phyloP scores from a whole-genome alignment of 371 early-diverging fungal genomes.

The Mortierella sp. region DNA sequence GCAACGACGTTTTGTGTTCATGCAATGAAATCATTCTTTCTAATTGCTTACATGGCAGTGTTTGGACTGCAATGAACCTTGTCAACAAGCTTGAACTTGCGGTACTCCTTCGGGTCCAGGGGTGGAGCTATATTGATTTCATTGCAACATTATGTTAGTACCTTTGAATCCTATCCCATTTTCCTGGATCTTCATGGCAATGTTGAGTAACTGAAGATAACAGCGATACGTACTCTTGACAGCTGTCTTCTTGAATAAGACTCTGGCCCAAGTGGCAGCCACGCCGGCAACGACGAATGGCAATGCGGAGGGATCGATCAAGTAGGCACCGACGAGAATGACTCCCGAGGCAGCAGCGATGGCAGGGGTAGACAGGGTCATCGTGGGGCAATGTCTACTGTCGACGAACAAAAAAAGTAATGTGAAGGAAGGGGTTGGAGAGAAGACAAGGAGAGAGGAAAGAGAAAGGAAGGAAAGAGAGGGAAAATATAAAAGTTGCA shows the following conservation, averaged over 20 bases:
- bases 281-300: slow-evolving; percentile 46
- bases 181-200: background rate
- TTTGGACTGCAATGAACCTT: slow-evolving; percentile 84
- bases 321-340: slow-evolving; percentile 39
- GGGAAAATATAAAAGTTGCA: background rate
- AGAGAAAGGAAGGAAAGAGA: background rate
- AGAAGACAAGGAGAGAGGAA: slow-evolving; percentile 1
- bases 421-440: background rate
- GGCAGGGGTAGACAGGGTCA: slow-evolving; percentile 40
- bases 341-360: slow-evolving; percentile 40
- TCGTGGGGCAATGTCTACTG: slow-evolving; percentile 10
- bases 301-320: slow-evolving; percentile 32
- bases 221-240: slow-evolving; percentile 23
- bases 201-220: background rate
- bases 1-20: no score
- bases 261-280: slow-evolving; percentile 44
- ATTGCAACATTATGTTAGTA: no score
- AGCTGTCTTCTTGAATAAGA: slow-evolving; percentile 24
- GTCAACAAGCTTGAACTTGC: slow-evolving; percentile 82
- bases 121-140: slow-evolving; percentile 30
- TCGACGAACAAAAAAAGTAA: background rate
- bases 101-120: slow-evolving; percentile 80
- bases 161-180: background rate
- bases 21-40: no score
- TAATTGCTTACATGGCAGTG: slow-evolving; percentile 81